Evolutionary conservation across 2,329 filamentous ascomycete species (phyloP), one percentile per base, ranked within the genome.

Genomic region (Ploettnerulaceae sp.): DNA sequence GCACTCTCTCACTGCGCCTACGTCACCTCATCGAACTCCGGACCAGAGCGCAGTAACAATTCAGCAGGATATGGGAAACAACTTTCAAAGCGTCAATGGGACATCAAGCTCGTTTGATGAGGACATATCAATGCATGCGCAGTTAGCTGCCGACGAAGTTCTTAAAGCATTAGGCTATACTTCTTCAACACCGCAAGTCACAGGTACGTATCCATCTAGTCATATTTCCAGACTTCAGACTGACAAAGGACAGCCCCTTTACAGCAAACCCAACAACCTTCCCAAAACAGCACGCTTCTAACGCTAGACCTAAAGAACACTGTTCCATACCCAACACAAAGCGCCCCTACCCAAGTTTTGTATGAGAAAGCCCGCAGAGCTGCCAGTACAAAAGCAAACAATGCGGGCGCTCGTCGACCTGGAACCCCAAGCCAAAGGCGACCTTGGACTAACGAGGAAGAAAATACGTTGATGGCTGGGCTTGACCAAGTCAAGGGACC

Each of bases 401-500:
- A 75, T 1, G 53, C 48, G 20, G 72, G 69, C 39, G 70, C 68
- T 47, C 71, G 73, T 39, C 71, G 75, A 47, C 70, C 73, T 1
- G 74, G 74, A 7, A 63, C 73, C 8, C 75, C 75, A 4, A 76
- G 70, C 42, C 56, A 77, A 57, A 77, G 89, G 24, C 78, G 89
- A 21, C 88, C 89, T 0, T 95, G 89, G 89, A 88, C 84, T 0
- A 82, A 85, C 3, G 87, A 93, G 53, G 89, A 95, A 66, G 89
- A 95, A 63, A 89, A 89, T 64, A 89, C 89, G 0, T 73, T 95
- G 14, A 91, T 95, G 84, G 80, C 85, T 38, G 89, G 89, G 1
- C 77, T 95, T 3, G 89, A 94, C 61, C 81, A 85, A 63, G 89
- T 95, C 36, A 89, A 90, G 62, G 89, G 89, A 0, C 89, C 89